Conservation (phyloP, 345 rosid species). For the Eucalyptus albens region DNA sequence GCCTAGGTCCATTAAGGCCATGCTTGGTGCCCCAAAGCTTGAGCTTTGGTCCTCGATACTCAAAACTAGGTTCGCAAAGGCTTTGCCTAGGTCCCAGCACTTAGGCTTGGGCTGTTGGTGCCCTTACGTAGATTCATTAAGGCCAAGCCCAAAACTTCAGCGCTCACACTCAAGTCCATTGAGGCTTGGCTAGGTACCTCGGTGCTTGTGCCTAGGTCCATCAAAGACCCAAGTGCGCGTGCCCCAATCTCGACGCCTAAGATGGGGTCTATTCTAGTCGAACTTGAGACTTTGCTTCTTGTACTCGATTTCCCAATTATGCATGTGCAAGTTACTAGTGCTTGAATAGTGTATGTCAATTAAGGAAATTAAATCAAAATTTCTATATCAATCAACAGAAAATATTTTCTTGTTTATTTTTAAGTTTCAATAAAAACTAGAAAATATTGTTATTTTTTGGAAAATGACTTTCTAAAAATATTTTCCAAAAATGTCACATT, state of each 20-base stretch:
- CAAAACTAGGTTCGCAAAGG: fast-evolving
- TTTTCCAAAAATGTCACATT: too few relatives aligned
- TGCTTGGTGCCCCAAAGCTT: not conserved
- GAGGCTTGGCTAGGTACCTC: not conserved
- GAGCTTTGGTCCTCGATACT: not conserved
- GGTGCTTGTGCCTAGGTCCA: too few relatives aligned
- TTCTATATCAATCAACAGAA: fast-evolving
- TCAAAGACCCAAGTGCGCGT: fast-evolving
- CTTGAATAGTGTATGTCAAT: too few relatives aligned
- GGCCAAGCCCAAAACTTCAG: fast-evolving
- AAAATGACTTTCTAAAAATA: not conserved
- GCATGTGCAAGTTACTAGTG: not conserved
- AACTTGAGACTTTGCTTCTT: not conserved
- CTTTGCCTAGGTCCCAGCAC: fast-evolving
- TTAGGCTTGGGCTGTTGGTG: fast-evolving
- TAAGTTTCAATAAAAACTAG: not conserved
- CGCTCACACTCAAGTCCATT: not conserved
- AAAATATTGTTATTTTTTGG: not conserved
- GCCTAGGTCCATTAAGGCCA: not conserved
- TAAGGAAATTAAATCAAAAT: too few relatives aligned
- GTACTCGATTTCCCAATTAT: fast-evolving
- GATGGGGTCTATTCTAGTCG: not conserved
- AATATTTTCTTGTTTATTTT: not conserved
- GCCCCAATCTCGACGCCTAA: fast-evolving
- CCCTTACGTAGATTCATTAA: not conserved